Conservation (phyloP, 257 asterid genomes). For the Coffea canephora region DNA sequence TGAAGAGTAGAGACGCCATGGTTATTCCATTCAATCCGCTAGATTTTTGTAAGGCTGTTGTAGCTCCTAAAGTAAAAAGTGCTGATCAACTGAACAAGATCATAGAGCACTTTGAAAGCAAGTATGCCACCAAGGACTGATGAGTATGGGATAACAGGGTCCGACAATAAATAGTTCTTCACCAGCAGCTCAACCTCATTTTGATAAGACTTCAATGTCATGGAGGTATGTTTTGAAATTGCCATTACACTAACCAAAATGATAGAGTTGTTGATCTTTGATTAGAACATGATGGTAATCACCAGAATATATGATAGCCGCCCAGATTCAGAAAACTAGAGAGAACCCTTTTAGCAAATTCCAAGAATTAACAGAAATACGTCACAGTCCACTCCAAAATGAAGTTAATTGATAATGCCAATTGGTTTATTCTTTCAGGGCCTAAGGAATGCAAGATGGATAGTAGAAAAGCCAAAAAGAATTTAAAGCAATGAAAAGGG, state of each 20-base stretch:
- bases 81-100: conserved; percentile 82
- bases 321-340: not conserved
- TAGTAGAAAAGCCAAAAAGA: not conserved
- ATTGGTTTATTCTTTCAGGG: not conserved
- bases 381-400: not conserved
- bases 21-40: conserved; percentile 85
- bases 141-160: conserved; percentile 78
- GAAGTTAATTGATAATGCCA: not conserved
- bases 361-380: not conserved
- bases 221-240: conserved; percentile 46
- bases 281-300: conserved; percentile 38
- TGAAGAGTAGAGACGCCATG: conserved; percentile 88
- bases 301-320: not conserved
- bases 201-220: conserved; percentile 65
- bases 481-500: not conserved
- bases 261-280: conserved; percentile 29
- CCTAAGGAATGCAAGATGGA: not conserved
- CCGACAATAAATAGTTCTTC: conserved; percentile 73
- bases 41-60: conserved; percentile 71
- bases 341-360: conserved; percentile 10
- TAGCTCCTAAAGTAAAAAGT: conserved; percentile 67
- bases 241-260: conserved; percentile 43
- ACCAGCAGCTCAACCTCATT: conserved; percentile 68
- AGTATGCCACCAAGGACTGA: conserved; percentile 68
- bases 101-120: conserved; percentile 83